Base-by-base conservation (phyloP, 2,329 filamentous ascomycete species). In the Aspergillus sp. region DNA sequence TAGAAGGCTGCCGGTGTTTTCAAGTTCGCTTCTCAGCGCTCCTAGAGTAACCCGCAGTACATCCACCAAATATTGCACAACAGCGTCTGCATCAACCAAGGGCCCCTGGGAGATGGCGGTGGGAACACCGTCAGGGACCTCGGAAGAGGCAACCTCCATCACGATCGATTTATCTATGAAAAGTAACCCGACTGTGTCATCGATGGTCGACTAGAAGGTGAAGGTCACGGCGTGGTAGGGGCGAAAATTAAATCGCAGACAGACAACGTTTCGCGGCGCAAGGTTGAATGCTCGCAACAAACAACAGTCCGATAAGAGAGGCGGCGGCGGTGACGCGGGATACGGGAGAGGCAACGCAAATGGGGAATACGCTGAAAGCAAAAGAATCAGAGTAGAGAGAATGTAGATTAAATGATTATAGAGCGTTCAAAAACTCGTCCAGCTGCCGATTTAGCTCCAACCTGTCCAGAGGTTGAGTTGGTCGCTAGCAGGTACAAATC, bases 1-100 rank as follows among this genome's bases (percentile, higher is more conserved):
- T 61, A 99, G 82, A 76, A 99, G 81, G 79, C 91, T 97, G 62
- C 90, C 92, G 15, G 87, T 80, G 63, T 85, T 84, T 73, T 93
- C 87, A 55, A 99, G 85, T 71, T 99, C 93, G 62, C 86, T 82
- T 70, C 87, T 86, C 57, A 85, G 85, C 66, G 90, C 89, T 64
- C 90, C 90, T 48, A 93, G 83, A 63, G 89, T 89, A 57, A 90
- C 84, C 73, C 87, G 83, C 65, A 91, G 84, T 58, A 93, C 84
- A 59, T 86, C 82, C 40, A 83, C 82, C 60, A 93, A 80, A 74
- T 93, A 87, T 58, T 92, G 87, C 63, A 93, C 81, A 52, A 93
- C 82, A 65, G 84, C 78, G 63, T 78, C 80, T n/a, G 89, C 85
- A 68, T 92, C 89, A 71, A 90, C 70, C 52, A 73, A 65, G 49